Evolutionary conservation across 441 rosid species (phyloP), one percentile per base, ranked within the genome.

Genomic region (Aleurites moluccanus): DNA sequence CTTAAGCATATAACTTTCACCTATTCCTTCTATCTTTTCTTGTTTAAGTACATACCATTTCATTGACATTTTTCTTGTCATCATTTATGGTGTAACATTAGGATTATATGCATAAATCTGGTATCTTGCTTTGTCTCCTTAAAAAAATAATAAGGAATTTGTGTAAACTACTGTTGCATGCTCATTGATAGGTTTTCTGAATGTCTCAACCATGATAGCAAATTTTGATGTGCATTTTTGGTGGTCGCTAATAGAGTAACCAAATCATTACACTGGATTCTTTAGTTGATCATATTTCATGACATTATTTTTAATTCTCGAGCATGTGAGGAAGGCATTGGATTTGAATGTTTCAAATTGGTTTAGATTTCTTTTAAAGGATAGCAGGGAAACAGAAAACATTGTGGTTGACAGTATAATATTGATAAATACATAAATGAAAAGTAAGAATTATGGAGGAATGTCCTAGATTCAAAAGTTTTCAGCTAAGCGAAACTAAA

Each of bases 141-240:
- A 28, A 16, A n/a, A 13, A 67, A 45, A n/a, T n/a, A 16, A 20
- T 4, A 70, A 23, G 13, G 70, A 66, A 23, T 66, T 53, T 53
- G 13, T n/a, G 59, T 10, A 53, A 53, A n/a, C 25, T 16, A 53
- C 25, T n/a, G 27, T 53, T 53, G 23, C 57, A 52, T 20, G 57
- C 57, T 52, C 18, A n/a, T 66, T 3, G 6, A 10, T 69, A 52
- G 44, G 72, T 68, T 21, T 49, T 68, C 16, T 47, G n/a, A 27
- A 67, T 14, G 6, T 49, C 11, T 67, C 59, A 10, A 25, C 15
- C 59, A 15, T 45, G 14, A 13, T 66, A 44, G 28, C 14, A 20
- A 16, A 47, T 66, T 63, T 63, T 63, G 47, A 30, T 63, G 21
- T 33, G 44, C 44, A 63, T 9, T 52, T 64, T 42, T 64, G 50